These are phyloP conservation scores for Starmerella roubikii DNA, from an alignment of 805 yeast genomes.

Conservation along the genomic window DNA sequence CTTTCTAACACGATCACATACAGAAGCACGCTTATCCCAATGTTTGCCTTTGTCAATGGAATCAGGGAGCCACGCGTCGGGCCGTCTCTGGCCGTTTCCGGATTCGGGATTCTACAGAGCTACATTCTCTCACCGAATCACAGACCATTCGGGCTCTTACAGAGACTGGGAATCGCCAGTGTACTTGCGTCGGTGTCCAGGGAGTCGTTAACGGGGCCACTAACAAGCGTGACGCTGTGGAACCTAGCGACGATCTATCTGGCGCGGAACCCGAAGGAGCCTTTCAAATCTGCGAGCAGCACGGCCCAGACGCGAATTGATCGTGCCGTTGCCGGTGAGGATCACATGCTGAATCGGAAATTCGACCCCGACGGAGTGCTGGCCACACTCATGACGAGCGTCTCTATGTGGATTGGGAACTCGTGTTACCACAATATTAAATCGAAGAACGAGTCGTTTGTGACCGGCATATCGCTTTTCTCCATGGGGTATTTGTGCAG, in stretches of 20 bases:
- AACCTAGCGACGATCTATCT: slow-evolving; percentile 18
- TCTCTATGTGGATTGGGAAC: slow-evolving; percentile 28
- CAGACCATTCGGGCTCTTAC: slow-evolving; percentile 24
- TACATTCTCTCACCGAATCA: slow-evolving; percentile 6
- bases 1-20: slow-evolving; percentile 14
- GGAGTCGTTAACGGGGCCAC: slow-evolving; percentile 13
- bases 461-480: slow-evolving; percentile 21
- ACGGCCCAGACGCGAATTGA: slow-evolving; percentile 25
- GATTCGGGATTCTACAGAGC: slow-evolving; percentile 24
- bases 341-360: slow-evolving; percentile 18
- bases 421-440: slow-evolving; percentile 22
- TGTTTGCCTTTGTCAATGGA: slow-evolving; percentile 23
- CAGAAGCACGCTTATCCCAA: slow-evolving; percentile 25
- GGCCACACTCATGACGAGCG: slow-evolving; percentile 27
- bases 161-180: slow-evolving; percentile 22
- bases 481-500: slow-evolving; percentile 22
- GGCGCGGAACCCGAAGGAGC: slow-evolving; percentile 20
- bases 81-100: slow-evolving; percentile 18
- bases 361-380: slow-evolving; percentile 31
- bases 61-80: slow-evolving; percentile 17
- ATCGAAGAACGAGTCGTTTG: slow-evolving; percentile 18
- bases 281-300: slow-evolving; percentile 20
- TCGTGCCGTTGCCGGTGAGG: slow-evolving; percentile 27
- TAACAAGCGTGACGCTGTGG: slow-evolving; percentile 23
- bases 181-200: slow-evolving; percentile 9